Evolutionary conservation across 805 yeast genomes (phyloP).

Genomic region (Blastobotrys mokoenaii): DNA sequence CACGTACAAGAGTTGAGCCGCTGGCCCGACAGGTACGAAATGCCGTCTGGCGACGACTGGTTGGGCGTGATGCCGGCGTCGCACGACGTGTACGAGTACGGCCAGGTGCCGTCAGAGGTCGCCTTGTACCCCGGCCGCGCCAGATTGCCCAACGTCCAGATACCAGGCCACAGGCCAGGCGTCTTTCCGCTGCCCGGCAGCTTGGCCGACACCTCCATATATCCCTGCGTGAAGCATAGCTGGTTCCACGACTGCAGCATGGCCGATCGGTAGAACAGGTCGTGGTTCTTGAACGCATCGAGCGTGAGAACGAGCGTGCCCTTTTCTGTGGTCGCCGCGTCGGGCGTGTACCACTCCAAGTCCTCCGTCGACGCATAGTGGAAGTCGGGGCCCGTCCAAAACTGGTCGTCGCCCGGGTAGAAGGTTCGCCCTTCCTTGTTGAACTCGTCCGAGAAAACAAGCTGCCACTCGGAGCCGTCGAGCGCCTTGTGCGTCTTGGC

Average conservation of each 20-base stretch:
- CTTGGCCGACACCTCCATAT: constrained; percentile 63
- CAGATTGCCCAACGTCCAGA: constrained; percentile 90
- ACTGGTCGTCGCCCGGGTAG: constrained; percentile 85
- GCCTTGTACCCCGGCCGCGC: constrained; percentile 89
- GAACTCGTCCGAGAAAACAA: constrained; percentile 89
- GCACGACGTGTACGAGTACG: constrained; percentile 77
- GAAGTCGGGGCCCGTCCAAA: constrained; percentile 77
- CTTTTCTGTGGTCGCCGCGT: constrained; percentile 67
- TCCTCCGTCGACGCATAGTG: constrained; percentile 84
- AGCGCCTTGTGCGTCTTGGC: constrained; percentile 43
- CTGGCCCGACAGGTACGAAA: constrained; percentile 82
- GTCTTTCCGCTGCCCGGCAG: constrained; percentile 73
- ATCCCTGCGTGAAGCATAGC: constrained; percentile 81
- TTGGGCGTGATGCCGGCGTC: constrained; percentile 94
- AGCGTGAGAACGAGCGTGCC: constrained; percentile 62
- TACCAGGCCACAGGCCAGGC: constrained; percentile 92
- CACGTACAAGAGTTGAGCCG: constrained; percentile 71
- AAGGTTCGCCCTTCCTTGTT: constrained; percentile 84
- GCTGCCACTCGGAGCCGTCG: constrained; percentile 60
- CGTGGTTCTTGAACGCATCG: constrained; percentile 79
- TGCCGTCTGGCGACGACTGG: constrained; percentile 85
- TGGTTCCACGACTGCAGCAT: constrained; percentile 92
- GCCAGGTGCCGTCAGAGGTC: constrained; percentile 91
- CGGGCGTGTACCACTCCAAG: constrained; percentile 94
- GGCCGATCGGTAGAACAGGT: constrained; percentile 76